Evolutionary conservation across 2,329 filamentous ascomycete genomes (phyloP), one percentile per base, ranked within the genome.

Genomic region (Pseudogymnoascus sp.): DNA sequence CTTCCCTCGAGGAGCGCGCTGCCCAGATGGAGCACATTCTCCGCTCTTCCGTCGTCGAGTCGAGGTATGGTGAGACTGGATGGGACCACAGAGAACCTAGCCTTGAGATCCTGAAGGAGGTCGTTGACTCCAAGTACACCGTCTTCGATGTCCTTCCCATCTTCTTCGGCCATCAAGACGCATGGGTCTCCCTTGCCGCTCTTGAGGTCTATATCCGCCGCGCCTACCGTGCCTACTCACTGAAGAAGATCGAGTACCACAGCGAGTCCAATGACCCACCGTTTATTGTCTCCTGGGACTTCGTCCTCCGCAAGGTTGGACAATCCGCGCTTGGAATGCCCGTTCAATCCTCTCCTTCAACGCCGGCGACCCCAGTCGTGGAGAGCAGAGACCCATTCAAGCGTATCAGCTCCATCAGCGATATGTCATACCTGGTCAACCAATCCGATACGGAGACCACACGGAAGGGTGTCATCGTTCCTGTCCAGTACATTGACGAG

Each of bases 21-120:
- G 85, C 89, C 6, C 95, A 99, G 80, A 97, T 99, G 93, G 95
- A 98, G 81, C 93, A 98, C 77, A 99, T 99, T 68, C 83, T 99
- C 62, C 90, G 93, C 65, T 96, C 93, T 26, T 93, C 95, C 0
- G 95, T 99, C 22, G 86, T 97, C 6, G 92, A 99, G 76, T 96
- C 93, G n/a, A 88, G 90, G 69, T 99, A 99, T 72, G 95, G 95
- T 65, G 95, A 99, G 82, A 93, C 91, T 65, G 93, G 93, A 61
- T 96, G 91, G 90, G 93, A 97, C 67, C 95, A 99, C 79, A 85
- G 95, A 68, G 90, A 97, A 77, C 95, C 95, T 59, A 91, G 89
- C 77, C 80, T 96, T 62, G 89, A 96, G 22, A 82, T 96, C 67
- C 89, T 99, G 78, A 96, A 96, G 82, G 95, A 99, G 77, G 93